phyloP scores from a whole-genome alignment of 768 basidiomycete species.

The Solioccasus polychromus region DNA sequence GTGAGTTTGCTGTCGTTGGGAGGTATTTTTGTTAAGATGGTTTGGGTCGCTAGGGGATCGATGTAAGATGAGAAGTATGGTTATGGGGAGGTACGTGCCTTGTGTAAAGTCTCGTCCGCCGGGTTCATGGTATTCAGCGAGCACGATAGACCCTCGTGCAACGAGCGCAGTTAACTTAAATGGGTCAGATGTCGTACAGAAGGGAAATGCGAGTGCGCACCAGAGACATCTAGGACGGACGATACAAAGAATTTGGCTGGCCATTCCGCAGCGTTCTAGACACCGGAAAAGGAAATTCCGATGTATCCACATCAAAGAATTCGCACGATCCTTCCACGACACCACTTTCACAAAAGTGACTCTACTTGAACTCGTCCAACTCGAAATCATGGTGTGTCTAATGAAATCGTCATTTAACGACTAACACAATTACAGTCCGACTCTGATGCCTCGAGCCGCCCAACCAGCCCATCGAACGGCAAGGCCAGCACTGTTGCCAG shows the following conservation, averaged over 20 bases:
- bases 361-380: conserved; percentile 7
- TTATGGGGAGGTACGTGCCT: conserved; percentile 44
- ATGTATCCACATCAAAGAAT: conserved; percentile 1
- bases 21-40: conserved; percentile 92
- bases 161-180: conserved; percentile 90
- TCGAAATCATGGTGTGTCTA: conserved; percentile 33
- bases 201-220: conserved; percentile 9
- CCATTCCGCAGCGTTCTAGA: neutral
- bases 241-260: neutral
- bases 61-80: neutral
- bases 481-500: conserved; percentile 54
- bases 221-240: conserved; percentile 25
- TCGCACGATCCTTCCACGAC: conserved; percentile 28
- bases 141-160: conserved; percentile 69
- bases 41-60: conserved; percentile 66
- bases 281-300: conserved; percentile 20
- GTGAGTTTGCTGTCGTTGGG: conserved; percentile 81
- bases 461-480: conserved; percentile 39
- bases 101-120: conserved; percentile 86
- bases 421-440: conserved; percentile 56
- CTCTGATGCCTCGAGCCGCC: conserved; percentile 61
- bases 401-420: neutral
- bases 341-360: neutral
- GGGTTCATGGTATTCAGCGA: conserved; percentile 78
- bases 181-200: conserved; percentile 21